Evolutionary conservation across 2,329 filamentous ascomycete species (phyloP), one percentile per base, ranked within the genome.

Genomic region (Thielaviopsis musarum): DNA sequence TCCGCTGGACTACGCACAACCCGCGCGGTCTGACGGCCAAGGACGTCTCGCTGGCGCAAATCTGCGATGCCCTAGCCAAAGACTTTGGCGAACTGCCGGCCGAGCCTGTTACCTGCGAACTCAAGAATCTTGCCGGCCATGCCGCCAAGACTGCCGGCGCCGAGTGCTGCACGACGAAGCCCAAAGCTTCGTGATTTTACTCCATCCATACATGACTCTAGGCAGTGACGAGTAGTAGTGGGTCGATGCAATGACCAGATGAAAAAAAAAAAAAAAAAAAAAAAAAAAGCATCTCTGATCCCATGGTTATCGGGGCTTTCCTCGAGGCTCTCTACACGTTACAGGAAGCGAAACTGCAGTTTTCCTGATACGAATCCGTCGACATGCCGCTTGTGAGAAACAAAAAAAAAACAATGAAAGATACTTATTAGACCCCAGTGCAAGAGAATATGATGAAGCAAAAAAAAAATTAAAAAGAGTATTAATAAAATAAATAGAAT

Each of bases 1-100:
- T 89, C 63, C 79, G 83, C 55, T 88, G 85, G 85, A 88, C 84
- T 9, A 88, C 85, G 1, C 85, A 88, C 67, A 77, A 72, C 61
- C 84, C 84, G 0, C 71, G 73, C 9, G 85, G 85, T 1, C 71
- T 89, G n/a, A 84, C 82, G 0, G 70, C 71, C 21, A 81, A 81
- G 66, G 85, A 88, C 66, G 70, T 85, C 28, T 66, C 73, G 45
- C 76, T 88, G 69, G 85, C 85, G 0, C 66, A 68, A 5, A 73
- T 80, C 62, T 88, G 84, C 65, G 85, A 88, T 68, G 67, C 73
- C 24, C 69, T 81, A 6, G 83, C 81, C 28, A 66, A 64, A 17
- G 75, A 78, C 63, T 77, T 82, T 67, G 81, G 80, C 41, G 83
- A 84, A 68, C 65, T 76, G 19, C 65, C 71, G 48, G 69, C 65